Conservation (phyloP, 495 filamentous ascomycete genomes). For the Podospora didyma region DNA sequence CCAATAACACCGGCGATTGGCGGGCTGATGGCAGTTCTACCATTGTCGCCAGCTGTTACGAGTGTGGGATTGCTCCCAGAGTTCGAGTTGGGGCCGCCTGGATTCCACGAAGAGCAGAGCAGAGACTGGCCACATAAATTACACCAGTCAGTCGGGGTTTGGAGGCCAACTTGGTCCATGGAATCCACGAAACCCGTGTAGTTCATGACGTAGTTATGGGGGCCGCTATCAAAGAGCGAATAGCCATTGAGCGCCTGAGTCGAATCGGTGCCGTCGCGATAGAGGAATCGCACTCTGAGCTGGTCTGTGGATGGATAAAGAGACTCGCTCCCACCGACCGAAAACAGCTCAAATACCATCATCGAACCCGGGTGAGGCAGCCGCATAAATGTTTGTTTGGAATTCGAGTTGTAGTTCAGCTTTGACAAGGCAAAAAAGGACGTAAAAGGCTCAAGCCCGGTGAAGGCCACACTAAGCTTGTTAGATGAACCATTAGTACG, state of each 20-base stretch:
- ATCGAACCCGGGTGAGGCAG: conserved; percentile 37
- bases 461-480: conserved; percentile 40
- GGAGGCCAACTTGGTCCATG: conserved; percentile 23
- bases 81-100: background rate
- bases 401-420: conserved; percentile 14
- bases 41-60: background rate
- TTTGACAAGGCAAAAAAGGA: conserved; percentile 37
- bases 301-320: conserved; percentile 21
- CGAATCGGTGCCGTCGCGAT: conserved; percentile 29
- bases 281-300: conserved; percentile 38
- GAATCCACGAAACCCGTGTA: conserved; percentile 22
- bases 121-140: conserved; percentile 20
- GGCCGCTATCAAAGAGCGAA: conserved; percentile 28
- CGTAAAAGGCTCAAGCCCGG: conserved; percentile 39
- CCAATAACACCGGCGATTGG: conserved; percentile 37
- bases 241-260: conserved; percentile 22
- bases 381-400: conserved; percentile 17
- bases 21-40: conserved; percentile 15
- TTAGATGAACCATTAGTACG: conserved; percentile 18
- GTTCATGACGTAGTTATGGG: conserved; percentile 19
- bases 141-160: conserved; percentile 28
- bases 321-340: conserved; percentile 18
- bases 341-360: conserved; percentile 42
- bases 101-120: conserved; percentile 22
- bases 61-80: background rate